Percentiles rank a stretch among this genome's conserved stretches.
These are phyloP conservation scores for Solanum hybrid DNA, from an alignment of 305 asterid genomes.

Conservation along the genomic window DNA sequence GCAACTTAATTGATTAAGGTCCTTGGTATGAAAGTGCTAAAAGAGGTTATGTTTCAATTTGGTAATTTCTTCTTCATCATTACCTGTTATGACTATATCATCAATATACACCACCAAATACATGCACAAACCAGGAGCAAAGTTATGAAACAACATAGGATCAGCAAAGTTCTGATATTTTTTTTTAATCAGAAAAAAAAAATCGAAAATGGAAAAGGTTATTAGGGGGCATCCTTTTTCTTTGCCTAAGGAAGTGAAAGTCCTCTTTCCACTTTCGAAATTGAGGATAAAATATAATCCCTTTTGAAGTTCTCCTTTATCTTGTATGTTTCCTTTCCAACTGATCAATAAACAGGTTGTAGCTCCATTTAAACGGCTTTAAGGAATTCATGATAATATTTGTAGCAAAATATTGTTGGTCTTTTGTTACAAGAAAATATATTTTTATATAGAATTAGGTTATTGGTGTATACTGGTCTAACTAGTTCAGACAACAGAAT, in stretches of 20 bases:
- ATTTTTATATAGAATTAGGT: background rate
- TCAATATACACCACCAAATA: background rate
- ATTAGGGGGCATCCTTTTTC: background rate
- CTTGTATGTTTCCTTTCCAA: background rate
- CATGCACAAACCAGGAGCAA: background rate
- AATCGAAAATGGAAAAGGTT: background rate
- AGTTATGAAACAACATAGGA: background rate
- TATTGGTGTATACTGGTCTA: background rate
- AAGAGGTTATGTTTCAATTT: background rate
- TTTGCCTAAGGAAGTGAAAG: background rate
- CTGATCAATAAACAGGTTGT: background rate
- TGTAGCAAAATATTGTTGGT: background rate
- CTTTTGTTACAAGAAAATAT: background rate
- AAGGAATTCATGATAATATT: background rate
- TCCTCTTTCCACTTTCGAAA: background rate
- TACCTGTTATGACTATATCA: background rate
- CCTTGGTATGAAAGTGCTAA: background rate
- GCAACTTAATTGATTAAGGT: background rate
- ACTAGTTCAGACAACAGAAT: background rate
- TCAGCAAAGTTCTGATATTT: background rate
- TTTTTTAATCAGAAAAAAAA: background rate
- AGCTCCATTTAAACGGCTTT: background rate
- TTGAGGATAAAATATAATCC: background rate
- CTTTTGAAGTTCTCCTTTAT: background rate
- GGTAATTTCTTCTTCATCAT: background rate